A percentile compares a stretch with the other conserved stretches of the same genome.
phyloP scores from a whole-genome alignment of 257 asterid species.

The Lithospermum erythrorhizon region DNA sequence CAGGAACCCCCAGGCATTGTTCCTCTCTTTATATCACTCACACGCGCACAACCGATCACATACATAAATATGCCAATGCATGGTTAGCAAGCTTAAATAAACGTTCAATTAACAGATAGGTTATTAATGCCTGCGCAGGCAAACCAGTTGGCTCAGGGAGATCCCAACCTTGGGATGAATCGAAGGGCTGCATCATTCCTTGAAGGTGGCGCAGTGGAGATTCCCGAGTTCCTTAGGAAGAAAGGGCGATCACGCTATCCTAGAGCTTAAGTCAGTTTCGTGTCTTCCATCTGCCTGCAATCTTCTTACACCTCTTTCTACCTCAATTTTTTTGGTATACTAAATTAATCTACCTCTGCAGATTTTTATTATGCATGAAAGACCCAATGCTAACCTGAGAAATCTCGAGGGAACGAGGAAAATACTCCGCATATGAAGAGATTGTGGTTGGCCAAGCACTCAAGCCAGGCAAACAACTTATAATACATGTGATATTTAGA shows the following conservation, averaged over 20 bases:
- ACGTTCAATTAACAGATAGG: neutral
- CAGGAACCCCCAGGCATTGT: constrained; percentile 52
- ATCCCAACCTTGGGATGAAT: constrained; percentile 39
- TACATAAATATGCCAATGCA: neutral
- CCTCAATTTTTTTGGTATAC: constrained; percentile 4
- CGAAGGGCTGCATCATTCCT: constrained; percentile 58
- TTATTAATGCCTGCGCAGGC: constrained; percentile 30
- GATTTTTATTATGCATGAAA: constrained; percentile 18
- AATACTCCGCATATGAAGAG: constrained; percentile 7
- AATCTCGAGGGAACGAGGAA: neutral
- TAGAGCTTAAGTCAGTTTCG: constrained; percentile 40
- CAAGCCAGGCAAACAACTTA: constrained; percentile 3
- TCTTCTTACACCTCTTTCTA: neutral
- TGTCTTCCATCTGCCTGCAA: neutral
- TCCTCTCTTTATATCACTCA: constrained; percentile 5
- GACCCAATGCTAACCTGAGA: constrained; percentile 2
- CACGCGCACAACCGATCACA: neutral
- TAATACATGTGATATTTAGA: constrained; percentile 6
- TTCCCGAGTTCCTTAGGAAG: constrained; percentile 84
- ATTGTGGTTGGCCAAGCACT: neutral
- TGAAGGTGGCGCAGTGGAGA: constrained; percentile 66
- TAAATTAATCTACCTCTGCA: constrained; percentile 19
- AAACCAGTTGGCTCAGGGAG: constrained; percentile 53
- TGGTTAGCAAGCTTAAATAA: neutral
- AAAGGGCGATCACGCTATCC: constrained; percentile 81